These are phyloP conservation scores for Apiosordaria backusii DNA, from an alignment of 495 filamentous ascomycete species.

Conservation along the genomic window DNA sequence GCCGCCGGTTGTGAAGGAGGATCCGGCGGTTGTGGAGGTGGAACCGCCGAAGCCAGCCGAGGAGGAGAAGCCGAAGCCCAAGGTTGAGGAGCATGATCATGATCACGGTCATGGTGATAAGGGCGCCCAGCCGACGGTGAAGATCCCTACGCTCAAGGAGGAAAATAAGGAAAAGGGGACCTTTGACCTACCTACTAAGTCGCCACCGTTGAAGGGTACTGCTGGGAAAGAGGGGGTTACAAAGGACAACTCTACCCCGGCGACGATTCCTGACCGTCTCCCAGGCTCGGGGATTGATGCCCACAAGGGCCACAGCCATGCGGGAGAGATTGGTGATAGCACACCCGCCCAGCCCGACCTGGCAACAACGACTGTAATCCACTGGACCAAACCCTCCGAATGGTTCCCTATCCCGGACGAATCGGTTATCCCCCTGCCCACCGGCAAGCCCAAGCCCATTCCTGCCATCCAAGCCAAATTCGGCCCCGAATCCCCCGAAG, in stretches of 20 bases:
- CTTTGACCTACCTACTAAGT: slow-evolving; percentile 28
- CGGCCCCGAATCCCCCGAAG: slow-evolving; percentile 56
- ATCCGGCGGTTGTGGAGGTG: not conserved
- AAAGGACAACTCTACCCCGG: not conserved
- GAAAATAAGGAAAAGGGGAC: slow-evolving; percentile 26
- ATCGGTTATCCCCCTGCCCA: slow-evolving; percentile 72
- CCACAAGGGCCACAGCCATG: slow-evolving; percentile 12
- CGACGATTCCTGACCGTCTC: slow-evolving; percentile 11
- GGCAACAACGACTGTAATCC: slow-evolving; percentile 37
- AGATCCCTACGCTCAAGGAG: slow-evolving; percentile 40
- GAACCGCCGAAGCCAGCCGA: not conserved
- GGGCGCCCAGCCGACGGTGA: slow-evolving; percentile 26
- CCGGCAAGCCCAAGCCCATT: slow-evolving; percentile 61
- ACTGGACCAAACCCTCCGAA: slow-evolving; percentile 70
- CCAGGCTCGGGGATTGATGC: slow-evolving; percentile 7
- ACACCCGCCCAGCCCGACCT: slow-evolving; percentile 15
- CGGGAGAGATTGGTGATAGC: slow-evolving; percentile 15
- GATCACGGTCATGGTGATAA: not conserved
- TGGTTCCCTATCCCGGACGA: slow-evolving; percentile 68
- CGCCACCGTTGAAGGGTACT: not conserved
- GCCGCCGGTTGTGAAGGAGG: not conserved
- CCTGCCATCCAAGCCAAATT: slow-evolving; percentile 75
- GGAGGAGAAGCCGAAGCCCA: not conserved
- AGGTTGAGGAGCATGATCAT: not conserved
- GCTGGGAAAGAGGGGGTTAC: not conserved